These are phyloP conservation scores for Rhizodiscina lignyota DNA, from an alignment of 495 filamentous ascomycete species.

Conservation along the genomic window DNA sequence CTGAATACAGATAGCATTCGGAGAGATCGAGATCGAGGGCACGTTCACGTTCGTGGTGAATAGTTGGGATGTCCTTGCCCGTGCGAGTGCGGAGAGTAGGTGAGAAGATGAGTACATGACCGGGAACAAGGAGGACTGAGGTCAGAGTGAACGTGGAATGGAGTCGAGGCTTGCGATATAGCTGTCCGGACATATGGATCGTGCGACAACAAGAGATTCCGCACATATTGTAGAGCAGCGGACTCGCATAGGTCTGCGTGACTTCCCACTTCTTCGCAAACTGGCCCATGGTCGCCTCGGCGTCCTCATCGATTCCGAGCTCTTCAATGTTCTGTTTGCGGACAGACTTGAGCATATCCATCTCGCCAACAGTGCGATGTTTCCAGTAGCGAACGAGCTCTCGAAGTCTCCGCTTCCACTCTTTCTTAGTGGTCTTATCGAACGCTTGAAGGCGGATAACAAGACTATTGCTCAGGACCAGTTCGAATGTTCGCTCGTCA, in stretches of 20 bases:
- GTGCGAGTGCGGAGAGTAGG: constrained; percentile 37
- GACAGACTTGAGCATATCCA: constrained; percentile 35
- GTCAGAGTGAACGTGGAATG: constrained; percentile 46
- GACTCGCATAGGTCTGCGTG: constrained; percentile 43
- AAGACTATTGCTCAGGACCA: constrained; percentile 44
- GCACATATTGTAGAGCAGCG: constrained; percentile 55
- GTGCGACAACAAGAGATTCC: constrained; percentile 46
- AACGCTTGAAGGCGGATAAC: constrained; percentile 51
- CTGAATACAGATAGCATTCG: constrained; percentile 60
- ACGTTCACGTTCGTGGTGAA: constrained; percentile 44
- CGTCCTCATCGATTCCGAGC: constrained; percentile 52
- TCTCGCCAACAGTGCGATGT: constrained; percentile 36
- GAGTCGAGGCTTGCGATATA: constrained; percentile 51
- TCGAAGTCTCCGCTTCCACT: constrained; percentile 48
- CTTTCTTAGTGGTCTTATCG: constrained; percentile 35
- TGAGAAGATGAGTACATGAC: constrained; percentile 48
- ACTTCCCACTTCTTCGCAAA: constrained; percentile 64
- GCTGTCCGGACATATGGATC: constrained; percentile 41
- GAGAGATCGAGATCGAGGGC: constrained; percentile 38
- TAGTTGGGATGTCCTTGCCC: constrained; percentile 40
- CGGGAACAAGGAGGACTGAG: constrained; percentile 45
- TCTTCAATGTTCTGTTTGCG: constrained; percentile 43
- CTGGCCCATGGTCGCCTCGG: constrained; percentile 51
- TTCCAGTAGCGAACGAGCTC: constrained; percentile 52
- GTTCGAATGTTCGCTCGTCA: constrained; percentile 45